Percentiles rank a stretch among this genome's conserved stretches.
Evolutionary conservation across 1,284 basidiomycete species (phyloP).

Genomic region (Schizophyllum commune): DNA sequence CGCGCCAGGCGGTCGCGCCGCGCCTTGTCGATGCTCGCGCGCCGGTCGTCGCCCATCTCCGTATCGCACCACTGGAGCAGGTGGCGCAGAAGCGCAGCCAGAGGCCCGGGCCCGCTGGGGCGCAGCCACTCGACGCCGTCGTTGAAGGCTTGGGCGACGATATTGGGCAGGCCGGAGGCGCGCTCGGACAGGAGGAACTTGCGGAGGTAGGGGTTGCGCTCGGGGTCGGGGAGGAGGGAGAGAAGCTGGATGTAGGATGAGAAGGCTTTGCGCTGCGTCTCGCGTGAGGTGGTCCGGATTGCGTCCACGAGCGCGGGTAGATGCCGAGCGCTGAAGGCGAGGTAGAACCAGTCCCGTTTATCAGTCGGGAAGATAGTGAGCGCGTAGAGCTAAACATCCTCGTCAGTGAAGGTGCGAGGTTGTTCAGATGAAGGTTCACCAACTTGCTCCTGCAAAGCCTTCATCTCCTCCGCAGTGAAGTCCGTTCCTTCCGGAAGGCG

Average conservation of each 20-base stretch:
- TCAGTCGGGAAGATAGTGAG: constrained; percentile 4
- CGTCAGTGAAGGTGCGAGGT: no score
- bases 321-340: constrained; percentile 15
- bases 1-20: constrained; percentile 7
- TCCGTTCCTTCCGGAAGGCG: not conserved
- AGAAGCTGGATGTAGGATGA: constrained; percentile 16
- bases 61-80: constrained; percentile 18
- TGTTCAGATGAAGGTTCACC: no score
- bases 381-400: constrained; percentile 3
- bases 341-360: constrained; percentile 9
- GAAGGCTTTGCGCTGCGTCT: constrained; percentile 13
- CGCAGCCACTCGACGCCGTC: constrained; percentile 12
- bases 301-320: constrained; percentile 11
- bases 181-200: constrained; percentile 13
- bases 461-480: not conserved
- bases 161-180: constrained; percentile 11
- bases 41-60: constrained; percentile 16
- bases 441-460: not conserved
- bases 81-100: constrained; percentile 16
- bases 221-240: constrained; percentile 18
- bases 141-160: constrained; percentile 14
- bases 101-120: constrained; percentile 12
- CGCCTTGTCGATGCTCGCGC: constrained; percentile 14
- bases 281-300: constrained; percentile 8
- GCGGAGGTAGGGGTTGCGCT: constrained; percentile 16